Evolutionary conservation across 176 grass and related monocot species (phyloP).

Genomic region (Poa pratensis): DNA sequence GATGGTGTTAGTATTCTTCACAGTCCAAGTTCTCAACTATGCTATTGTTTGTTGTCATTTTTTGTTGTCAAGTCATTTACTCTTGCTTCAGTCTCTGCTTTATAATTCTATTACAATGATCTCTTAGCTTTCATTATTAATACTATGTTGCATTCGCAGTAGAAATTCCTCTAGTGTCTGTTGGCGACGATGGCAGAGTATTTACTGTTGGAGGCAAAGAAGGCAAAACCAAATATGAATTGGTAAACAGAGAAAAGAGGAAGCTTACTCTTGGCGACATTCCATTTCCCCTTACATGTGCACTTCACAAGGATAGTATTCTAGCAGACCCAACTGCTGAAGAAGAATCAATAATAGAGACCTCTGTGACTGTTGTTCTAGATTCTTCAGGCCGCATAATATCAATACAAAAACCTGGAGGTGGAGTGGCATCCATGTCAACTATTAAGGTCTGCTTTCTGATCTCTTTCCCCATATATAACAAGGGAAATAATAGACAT

Average conservation of each 20-base stretch:
- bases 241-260: conserved; percentile 92
- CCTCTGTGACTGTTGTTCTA: conserved; percentile 71
- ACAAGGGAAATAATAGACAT: background rate
- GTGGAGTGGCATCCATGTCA: conserved; percentile 50
- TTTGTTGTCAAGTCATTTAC: background rate
- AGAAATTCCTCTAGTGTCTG: conserved; percentile 92
- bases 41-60: conserved; percentile 19
- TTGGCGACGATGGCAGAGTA: conserved; percentile 88
- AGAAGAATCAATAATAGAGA: conserved; percentile 88
- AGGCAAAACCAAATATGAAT: conserved; percentile 66
- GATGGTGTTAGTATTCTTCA: background rate
- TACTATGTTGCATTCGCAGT: conserved; percentile 57
- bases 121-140: background rate
- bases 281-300: conserved; percentile 84
- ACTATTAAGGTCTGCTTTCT: conserved; percentile 69
- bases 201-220: conserved; percentile 71
- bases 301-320: conserved; percentile 69
- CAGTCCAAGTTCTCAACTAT: background rate
- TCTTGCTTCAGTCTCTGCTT: conserved; percentile 15
- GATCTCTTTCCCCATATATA: conserved; percentile 16
- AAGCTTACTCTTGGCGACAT: conserved; percentile 64
- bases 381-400: conserved; percentile 72
- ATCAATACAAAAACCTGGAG: conserved; percentile 82
- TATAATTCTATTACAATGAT: background rate
- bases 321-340: conserved; percentile 83